phyloP scores from a whole-genome alignment of 441 rosid genomes.

The Bruguiera hainesii region DNA sequence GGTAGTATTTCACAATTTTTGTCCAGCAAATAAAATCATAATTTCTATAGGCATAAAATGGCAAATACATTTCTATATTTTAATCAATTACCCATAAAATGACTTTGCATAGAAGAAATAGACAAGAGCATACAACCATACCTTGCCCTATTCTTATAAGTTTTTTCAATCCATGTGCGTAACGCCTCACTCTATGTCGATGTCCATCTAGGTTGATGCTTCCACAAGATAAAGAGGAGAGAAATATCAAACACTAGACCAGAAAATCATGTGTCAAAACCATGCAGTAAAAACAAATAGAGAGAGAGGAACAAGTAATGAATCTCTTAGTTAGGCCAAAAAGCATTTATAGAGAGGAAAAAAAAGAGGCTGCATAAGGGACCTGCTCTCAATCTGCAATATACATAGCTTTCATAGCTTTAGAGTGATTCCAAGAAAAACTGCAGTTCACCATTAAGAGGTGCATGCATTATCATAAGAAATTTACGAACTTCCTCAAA shows the following conservation, averaged over 20 bases:
- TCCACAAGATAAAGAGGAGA: constrained; percentile 28
- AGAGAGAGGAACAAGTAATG: background rate
- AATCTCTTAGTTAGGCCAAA: constrained; percentile 6
- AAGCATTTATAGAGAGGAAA: background rate
- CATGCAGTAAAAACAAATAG: constrained; percentile 5
- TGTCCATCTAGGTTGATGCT: constrained; percentile 90
- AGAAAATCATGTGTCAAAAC: constrained; percentile 6
- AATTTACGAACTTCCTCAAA: background rate
- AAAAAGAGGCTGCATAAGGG: background rate
- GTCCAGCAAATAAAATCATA: no score
- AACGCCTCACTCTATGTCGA: constrained; percentile 88
- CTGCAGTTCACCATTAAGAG: background rate
- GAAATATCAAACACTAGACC: constrained; percentile 6
- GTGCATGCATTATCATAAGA: background rate
- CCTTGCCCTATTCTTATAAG: constrained; percentile 93
- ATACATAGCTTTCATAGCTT: background rate
- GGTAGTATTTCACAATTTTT: no score
- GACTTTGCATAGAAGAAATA: constrained; percentile 3
- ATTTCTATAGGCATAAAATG: no score
- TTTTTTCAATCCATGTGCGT: constrained; percentile 78
- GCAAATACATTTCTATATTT: no score
- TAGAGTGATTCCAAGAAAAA: no score
- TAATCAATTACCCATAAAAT: background rate
- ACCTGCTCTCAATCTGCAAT: background rate
- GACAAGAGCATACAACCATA: constrained; percentile 31